Base-by-base conservation (phyloP, 352 stramenopile genomes). In the Phytophthora sp. region DNA sequence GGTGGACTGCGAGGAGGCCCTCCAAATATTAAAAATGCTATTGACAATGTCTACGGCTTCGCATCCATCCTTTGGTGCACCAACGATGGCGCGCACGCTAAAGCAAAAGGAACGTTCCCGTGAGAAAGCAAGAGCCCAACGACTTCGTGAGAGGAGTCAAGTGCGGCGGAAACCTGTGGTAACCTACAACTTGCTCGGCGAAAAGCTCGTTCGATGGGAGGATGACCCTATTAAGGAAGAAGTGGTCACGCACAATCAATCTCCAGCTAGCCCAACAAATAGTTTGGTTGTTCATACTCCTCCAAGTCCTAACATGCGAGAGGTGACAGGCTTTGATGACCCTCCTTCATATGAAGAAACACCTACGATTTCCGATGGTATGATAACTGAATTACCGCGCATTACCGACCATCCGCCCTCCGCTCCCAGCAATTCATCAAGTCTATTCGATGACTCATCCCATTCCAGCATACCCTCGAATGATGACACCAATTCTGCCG, bases 161-260 rank as follows among this genome's bases (percentile, higher is more conserved):
- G 23, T 31, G 7, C 53, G 58, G 30, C 72, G 62, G 10, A 77
- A 80, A 26, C 49, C 79, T 7, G 66, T 90, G 21, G 71, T 92
- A 5, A 74, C 74, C 0, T 92, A 88, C 53, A 92, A 90, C 43
- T 68, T 82, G 15, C 67, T 92, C 5, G 83, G 83, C 4, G 83
- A 92, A 44, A 90, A 89, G 32, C 75, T 62, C 7, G 72, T 90
- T 54, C 76, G 69, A 18, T 92, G 80, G 80, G 66, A 83, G 12
- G 32, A 62, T 26, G 24, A 32, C 2, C 32, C 37, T 43, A 6
- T 59, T 38, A 30, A 71, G 9, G 2, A 38, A 31, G 28, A 28
- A 31, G 7, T n/a, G 0, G 2, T 4, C n/a, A 27, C 17, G 3
- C 42, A 31, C 6, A 71, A 60, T 48, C 54, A 62, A 57, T 52